Base-by-base conservation (phyloP, 768 basidiomycete genomes). In the Tricholoma terreum region DNA sequence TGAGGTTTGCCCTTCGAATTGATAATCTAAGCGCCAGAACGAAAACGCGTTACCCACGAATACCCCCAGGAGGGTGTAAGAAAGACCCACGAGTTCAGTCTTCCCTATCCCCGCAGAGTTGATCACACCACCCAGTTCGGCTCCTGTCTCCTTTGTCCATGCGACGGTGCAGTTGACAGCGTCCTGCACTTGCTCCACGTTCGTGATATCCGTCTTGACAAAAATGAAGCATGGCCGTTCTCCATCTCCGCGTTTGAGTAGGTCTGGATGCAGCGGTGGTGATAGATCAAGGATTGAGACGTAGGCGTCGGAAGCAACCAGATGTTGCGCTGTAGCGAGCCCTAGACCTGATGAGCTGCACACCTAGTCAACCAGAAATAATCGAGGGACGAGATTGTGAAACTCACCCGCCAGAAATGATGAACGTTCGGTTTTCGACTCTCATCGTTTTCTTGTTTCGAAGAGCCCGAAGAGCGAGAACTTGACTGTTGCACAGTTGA, bases 291-390 rank as follows among this genome's bases (percentile, higher is more conserved):
- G 61, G 17, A 84, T 75, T n/a, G 82, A 76, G 27, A 84, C 68
- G 59, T 75, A 78, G 4, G 77, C 82, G 8, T 75, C 68, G 10
- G 72, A 69, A 2, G 71, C 61, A 35, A 81, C 71, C 31, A 87
- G 74, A 52, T 74, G 73, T 5, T 73, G 66, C 6, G 75, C 80
- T 3, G 83, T 81, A 5, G 81, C 80, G 8, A 84, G 74, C 15
- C 84, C 84, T 10, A 85, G 74, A 21, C 84, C 84, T 19, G 82
- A 82, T 15, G 82, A 82, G 12, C 83, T 84, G 57, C 6, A 22
- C 56, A 12, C 43, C 36, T 6, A 24, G 38, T 19, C 52, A 38
- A 51, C 50, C 15, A 55, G 9, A 50, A 9, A 49, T 33, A 35
- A 21, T 42, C 34, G 50, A 33, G 15, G 31, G 45, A 22, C 21